phyloP scores from a whole-genome alignment of 345 rosid species.

The Trapa bicornis region DNA sequence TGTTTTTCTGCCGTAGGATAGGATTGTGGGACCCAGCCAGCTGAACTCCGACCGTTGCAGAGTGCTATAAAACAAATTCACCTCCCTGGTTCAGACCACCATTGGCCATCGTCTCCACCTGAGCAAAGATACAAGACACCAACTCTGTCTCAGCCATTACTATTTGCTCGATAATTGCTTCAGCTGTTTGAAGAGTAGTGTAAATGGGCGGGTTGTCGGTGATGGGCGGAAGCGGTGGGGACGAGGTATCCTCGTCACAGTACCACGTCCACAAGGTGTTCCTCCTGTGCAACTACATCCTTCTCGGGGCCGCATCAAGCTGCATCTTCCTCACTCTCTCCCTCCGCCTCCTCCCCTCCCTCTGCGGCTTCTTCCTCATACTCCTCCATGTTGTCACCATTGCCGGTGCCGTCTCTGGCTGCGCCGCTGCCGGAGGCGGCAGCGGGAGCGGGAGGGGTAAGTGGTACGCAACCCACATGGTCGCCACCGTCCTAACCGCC shows the following conservation, averaged over 20 bases:
- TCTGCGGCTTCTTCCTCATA: constrained; percentile 45
- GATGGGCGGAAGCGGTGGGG: not conserved
- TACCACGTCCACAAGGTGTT: constrained; percentile 56
- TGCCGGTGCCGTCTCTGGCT: constrained; percentile 51
- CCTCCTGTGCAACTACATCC: constrained; percentile 74
- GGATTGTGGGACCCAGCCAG: not conserved
- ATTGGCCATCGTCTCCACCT: not conserved
- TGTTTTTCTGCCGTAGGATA: not conserved
- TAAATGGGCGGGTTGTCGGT: not conserved
- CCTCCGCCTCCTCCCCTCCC: constrained; percentile 71
- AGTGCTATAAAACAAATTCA: not conserved
- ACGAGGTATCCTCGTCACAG: constrained; percentile 12
- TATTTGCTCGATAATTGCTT: not conserved
- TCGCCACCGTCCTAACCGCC: constrained; percentile 63
- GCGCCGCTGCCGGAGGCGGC: constrained; percentile 61
- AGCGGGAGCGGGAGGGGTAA: constrained; percentile 22
- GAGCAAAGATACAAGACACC: no score
- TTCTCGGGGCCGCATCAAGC: constrained; percentile 77
- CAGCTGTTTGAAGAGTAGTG: not conserved
- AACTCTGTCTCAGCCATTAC: not conserved
- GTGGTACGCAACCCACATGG: constrained; percentile 89
- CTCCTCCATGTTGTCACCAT: constrained; percentile 53
- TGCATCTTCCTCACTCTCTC: constrained; percentile 87
- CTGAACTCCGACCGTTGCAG: not conserved
- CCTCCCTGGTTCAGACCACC: no score